Conservation (phyloP, 2,329 filamentous ascomycete genomes). For the Phialophora tarda region DNA sequence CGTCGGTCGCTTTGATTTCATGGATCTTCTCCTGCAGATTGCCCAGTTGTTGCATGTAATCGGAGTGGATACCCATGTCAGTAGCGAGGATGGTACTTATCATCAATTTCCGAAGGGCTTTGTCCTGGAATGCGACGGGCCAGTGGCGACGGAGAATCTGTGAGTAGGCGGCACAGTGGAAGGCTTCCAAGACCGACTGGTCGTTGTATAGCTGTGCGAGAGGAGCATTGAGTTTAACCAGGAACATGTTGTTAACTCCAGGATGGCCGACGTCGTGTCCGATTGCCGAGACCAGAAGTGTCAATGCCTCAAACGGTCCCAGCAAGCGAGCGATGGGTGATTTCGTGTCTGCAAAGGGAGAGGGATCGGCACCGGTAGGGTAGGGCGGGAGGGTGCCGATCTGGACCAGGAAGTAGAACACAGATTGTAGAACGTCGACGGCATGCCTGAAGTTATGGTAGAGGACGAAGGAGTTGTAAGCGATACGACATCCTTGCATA, state of each 20-base stretch:
- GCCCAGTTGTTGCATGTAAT: constrained; percentile 90
- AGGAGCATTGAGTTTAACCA: constrained; percentile 88
- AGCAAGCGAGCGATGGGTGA: constrained; percentile 76
- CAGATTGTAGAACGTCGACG: constrained; percentile 91
- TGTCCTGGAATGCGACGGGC: constrained; percentile 79
- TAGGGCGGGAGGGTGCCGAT: constrained; percentile 78
- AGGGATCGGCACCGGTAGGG: constrained; percentile 49
- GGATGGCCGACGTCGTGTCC: constrained; percentile 97
- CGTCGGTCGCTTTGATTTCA: constrained; percentile 66
- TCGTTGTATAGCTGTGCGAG: constrained; percentile 97
- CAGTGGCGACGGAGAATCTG: constrained; percentile 93
- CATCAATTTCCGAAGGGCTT: constrained; percentile 83
- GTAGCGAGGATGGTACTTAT: constrained; percentile 97
- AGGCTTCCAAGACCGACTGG: constrained; percentile 92
- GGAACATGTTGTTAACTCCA: constrained; percentile 96
- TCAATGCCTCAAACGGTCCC: constrained; percentile 85
- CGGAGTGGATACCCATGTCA: constrained; percentile 96
- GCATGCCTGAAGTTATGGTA: constrained; percentile 99
- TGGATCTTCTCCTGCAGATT: constrained; percentile 78
- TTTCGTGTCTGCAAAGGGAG: constrained; percentile 46
- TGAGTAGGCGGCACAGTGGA: constrained; percentile 95
- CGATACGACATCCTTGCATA: constrained; percentile 82
- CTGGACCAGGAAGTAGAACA: constrained; percentile 85
- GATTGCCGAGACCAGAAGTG: constrained; percentile 91
- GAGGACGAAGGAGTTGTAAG: constrained; percentile 95